Conservation (phyloP, 257 asterid species). For the Rauvolfia tetraphylla region DNA sequence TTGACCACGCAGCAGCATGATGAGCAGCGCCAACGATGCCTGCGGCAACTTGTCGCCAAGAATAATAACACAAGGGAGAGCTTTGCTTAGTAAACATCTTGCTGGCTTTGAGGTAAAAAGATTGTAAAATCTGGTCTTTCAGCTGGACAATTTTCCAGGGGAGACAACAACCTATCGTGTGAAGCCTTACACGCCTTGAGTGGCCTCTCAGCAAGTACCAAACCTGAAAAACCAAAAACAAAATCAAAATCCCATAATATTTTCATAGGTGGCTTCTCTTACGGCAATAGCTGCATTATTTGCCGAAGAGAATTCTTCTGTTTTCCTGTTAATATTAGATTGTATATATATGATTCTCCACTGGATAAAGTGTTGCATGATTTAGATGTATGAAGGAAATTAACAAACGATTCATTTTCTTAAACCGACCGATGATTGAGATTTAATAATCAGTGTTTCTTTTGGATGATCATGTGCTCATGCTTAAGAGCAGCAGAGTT, state of each 20-base stretch:
- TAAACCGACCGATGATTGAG: slow-evolving; percentile 16
- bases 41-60: slow-evolving; percentile 16
- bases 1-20: slow-evolving; percentile 6
- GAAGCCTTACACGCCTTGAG: too few relatives aligned
- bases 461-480: slow-evolving; percentile 8
- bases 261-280: neutral
- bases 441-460: neutral
- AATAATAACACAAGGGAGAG: slow-evolving; percentile 6
- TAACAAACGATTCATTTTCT: slow-evolving; percentile 1
- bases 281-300: neutral
- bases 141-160: neutral
- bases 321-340: too few relatives aligned
- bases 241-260: neutral
- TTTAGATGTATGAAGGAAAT: neutral
- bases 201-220: neutral
- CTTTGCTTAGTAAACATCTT: slow-evolving; percentile 11
- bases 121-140: slow-evolving; percentile 2
- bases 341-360: neutral
- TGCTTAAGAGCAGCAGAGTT: slow-evolving; percentile 5
- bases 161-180: neutral
- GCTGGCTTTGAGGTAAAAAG: slow-evolving; percentile 17
- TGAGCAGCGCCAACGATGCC: slow-evolving; percentile 18
- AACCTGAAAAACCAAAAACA: neutral
- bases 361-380: neutral
- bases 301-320: neutral